phyloP scores from a whole-genome alignment of 805 yeast genomes.

The Starmerella bombicola region DNA sequence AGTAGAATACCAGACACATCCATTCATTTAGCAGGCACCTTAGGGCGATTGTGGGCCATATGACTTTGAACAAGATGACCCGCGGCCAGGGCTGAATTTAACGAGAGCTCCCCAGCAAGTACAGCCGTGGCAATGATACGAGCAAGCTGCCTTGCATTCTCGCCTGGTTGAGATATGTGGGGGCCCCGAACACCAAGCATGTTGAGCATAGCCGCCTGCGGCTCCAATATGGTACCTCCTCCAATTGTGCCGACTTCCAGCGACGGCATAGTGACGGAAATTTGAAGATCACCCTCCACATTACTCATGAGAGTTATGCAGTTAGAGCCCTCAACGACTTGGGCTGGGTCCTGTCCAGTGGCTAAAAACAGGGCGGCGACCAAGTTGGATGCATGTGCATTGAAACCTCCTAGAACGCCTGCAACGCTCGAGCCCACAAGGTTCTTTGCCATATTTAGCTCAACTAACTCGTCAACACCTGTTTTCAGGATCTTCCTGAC shows the following conservation, averaged over 20 bases:
- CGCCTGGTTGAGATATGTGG: slow-evolving; percentile 85
- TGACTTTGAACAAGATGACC: slow-evolving; percentile 97
- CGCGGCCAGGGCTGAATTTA: slow-evolving; percentile 93
- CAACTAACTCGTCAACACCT: slow-evolving; percentile 83
- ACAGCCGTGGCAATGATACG: slow-evolving; percentile 88
- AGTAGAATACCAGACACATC: no score
- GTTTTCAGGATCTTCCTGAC: slow-evolving; percentile 79
- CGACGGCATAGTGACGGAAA: slow-evolving; percentile 98
- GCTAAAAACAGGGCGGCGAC: slow-evolving; percentile 92
- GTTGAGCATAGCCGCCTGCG: slow-evolving; percentile 94
- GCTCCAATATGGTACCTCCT: slow-evolving; percentile 95
- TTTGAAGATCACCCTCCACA: slow-evolving; percentile 63
- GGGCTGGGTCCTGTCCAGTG: slow-evolving; percentile 99
- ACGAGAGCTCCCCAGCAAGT: slow-evolving; percentile 87
- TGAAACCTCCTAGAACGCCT: slow-evolving; percentile 94
- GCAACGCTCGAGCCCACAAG: slow-evolving; percentile 97
- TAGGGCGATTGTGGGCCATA: slow-evolving; percentile 83
- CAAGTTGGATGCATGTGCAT: slow-evolving; percentile 94
- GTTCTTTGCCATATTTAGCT: slow-evolving; percentile 78
- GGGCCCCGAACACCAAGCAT: slow-evolving; percentile 93
- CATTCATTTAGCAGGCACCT: slow-evolving; percentile 29
- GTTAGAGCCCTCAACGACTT: slow-evolving; percentile 92
- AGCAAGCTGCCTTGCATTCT: slow-evolving; percentile 87
- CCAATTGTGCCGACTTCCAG: slow-evolving; percentile 99
- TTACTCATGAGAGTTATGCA: slow-evolving; percentile 94